These are phyloP conservation scores for Colletotrichum echinochloae DNA, from an alignment of 2,329 filamentous ascomycete genomes.

Conservation along the genomic window DNA sequence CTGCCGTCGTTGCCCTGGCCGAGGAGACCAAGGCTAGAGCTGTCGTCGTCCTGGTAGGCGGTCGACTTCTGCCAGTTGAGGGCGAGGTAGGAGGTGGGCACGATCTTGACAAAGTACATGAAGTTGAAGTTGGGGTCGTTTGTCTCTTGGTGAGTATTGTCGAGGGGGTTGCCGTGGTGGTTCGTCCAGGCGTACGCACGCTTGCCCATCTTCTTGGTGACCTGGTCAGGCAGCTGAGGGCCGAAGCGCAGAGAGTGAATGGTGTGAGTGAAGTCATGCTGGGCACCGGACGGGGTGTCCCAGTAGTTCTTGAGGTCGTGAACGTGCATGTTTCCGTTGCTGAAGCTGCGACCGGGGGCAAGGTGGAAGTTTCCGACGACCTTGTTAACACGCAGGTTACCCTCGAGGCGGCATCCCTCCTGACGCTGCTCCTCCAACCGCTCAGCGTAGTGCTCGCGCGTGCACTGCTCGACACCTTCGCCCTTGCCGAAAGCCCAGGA, in stretches of 20 bases:
- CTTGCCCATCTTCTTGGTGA: slow-evolving; percentile 69
- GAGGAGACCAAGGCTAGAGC: slow-evolving; percentile 74
- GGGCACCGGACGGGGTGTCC: slow-evolving; percentile 73
- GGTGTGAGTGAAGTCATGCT: slow-evolving; percentile 89
- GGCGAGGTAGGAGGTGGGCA: slow-evolving; percentile 93
- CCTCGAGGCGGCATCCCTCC: slow-evolving; percentile 95
- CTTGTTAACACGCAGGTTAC: slow-evolving; percentile 94
- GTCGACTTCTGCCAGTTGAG: slow-evolving; percentile 83
- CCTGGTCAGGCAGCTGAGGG: slow-evolving; percentile 83
- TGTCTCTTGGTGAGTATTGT: slow-evolving; percentile 81
- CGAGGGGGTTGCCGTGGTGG: slow-evolving; percentile 92
- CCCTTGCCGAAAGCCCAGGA: slow-evolving; percentile 96
- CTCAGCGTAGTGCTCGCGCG: slow-evolving; percentile 92
- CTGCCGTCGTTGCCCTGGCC: slow-evolving; percentile 78
- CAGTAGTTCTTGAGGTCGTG: slow-evolving; percentile 98
- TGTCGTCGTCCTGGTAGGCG: slow-evolving; percentile 58
- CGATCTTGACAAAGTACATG: slow-evolving; percentile 99
- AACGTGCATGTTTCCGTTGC: slow-evolving; percentile 95
- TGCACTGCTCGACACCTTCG: slow-evolving; percentile 93
- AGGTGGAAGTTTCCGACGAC: slow-evolving; percentile 99
- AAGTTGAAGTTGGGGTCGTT: slow-evolving; percentile 90
- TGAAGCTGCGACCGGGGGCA: slow-evolving; percentile 95
- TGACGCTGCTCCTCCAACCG: slow-evolving; percentile 86
- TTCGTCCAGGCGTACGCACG: slow-evolving; percentile 78
- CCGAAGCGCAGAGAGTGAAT: slow-evolving; percentile 94